Conservation (phyloP, 1,139 yeast species). For the Groenewaldozyma auringiensis region DNA sequence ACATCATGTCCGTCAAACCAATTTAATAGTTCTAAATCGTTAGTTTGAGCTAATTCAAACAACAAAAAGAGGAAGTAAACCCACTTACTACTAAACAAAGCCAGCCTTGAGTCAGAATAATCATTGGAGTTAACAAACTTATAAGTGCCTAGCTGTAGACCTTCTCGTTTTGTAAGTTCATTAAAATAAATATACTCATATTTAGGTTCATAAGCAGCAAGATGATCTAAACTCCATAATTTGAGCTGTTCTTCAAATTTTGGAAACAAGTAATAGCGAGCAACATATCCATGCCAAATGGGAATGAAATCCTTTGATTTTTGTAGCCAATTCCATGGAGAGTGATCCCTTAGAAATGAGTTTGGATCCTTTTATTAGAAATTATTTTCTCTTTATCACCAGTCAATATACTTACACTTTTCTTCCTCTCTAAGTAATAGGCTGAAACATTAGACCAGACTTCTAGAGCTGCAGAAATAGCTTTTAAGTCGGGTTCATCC, state of each 20-base stretch:
- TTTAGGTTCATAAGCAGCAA: neutral
- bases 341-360: neutral
- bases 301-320: neutral
- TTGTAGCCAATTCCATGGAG: neutral
- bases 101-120: neutral
- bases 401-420: neutral
- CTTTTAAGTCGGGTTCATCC: neutral
- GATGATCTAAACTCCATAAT: neutral
- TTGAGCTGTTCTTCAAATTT: neutral
- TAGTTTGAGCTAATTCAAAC: too few species aligned
- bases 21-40: neutral
- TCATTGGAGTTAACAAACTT: neutral
- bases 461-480: neutral
- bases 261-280: neutral
- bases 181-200: neutral
- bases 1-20: neutral
- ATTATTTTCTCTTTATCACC: neutral
- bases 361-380: neutral
- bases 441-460: neutral
- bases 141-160: neutral
- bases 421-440: neutral
- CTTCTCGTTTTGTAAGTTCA: neutral
- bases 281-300: neutral
- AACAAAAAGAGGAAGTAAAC: too few species aligned
- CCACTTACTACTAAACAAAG: neutral